Base-by-base conservation (phyloP, 108 stramenopile species). In the Stephanodiscus minutulus region DNA sequence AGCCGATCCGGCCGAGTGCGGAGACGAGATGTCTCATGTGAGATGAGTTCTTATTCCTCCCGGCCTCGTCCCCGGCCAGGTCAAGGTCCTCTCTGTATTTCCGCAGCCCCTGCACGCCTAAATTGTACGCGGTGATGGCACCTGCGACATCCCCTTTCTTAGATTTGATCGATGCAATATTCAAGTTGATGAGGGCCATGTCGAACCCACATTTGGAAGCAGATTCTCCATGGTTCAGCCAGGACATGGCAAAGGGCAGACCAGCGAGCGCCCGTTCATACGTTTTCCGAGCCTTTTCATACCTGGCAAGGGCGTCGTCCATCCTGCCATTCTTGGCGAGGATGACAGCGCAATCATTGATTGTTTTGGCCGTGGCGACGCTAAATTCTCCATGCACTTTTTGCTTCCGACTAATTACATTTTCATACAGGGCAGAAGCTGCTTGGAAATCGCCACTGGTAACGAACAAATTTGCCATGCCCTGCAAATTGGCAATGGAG, bases 111-210 rank as follows among this genome's bases (percentile, higher is more conserved):
- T 61, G 64, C n/a, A 94, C 91, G 37, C 93, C 93, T 35, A 82
- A 85, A 41, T 88, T 88, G 70, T 94, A 94, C 21, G 85, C 90
- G 55, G 71, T 54, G 20, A 94, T 83, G 0, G 93, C 91, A 10
- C 83, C 87, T 47, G 80, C 76, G 10, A 87, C 68, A 58, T 94
- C 91, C 21, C 89, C 89, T 63, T 88, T 87, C 76, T 94, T 94
- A 18, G 93, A 91, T 56, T 86, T 84, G 61, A 94, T 91, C 0
- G 93, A 94, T 10, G 93, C 93, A 81, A 94, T 94, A 59, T 94
- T 94, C 28, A 94, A 68, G 66, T 87, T 87, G 72, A 94, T 94
- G 61, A 94, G 70, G 10, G 93, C 89, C 49, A 91, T 75, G 47
- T 94, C 93, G 64, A 91, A 94, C 33, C 86, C 91, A 82, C 90